phyloP scores from a whole-genome alignment of 768 basidiomycete genomes.

The Roridomyces roridus region DNA sequence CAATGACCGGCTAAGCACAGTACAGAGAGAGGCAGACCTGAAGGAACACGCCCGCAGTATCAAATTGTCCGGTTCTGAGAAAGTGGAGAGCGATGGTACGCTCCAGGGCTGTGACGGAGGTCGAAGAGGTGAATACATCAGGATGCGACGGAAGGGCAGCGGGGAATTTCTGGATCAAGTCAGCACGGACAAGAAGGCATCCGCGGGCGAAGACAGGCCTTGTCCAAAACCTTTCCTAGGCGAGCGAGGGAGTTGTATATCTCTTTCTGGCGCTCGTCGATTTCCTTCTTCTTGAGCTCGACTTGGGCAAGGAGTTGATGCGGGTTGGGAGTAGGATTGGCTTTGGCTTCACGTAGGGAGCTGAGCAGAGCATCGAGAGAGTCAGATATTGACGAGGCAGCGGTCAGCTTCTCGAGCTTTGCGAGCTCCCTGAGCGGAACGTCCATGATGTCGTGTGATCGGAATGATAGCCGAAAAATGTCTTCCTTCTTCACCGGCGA shows the following conservation, averaged over 20 bases:
- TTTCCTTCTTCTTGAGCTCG: conserved; percentile 79
- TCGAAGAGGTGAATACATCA: conserved; percentile 66
- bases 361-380: conserved; percentile 71
- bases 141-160: conserved; percentile 68
- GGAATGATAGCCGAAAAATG: conserved; percentile 44
- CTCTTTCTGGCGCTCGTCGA: conserved; percentile 90
- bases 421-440: conserved; percentile 77
- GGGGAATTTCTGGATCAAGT: conserved; percentile 57
- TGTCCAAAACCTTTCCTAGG: conserved; percentile 89
- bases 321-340: conserved; percentile 51
- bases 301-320: conserved; percentile 61
- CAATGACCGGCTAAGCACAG: conserved; percentile 4
- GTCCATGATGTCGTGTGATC: conserved; percentile 57
- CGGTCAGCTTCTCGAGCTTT: conserved; percentile 72
- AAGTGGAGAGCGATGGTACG: conserved; percentile 78
- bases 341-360: conserved; percentile 62
- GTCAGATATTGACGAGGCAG: conserved; percentile 55
- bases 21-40: conserved; percentile 50
- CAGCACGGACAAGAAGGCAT: not conserved
- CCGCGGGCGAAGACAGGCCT: conserved; percentile 53
- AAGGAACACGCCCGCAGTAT: conserved; percentile 76
- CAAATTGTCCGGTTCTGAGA: conserved; percentile 81
- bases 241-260: conserved; percentile 78
- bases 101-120: conserved; percentile 68
- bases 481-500: conserved; percentile 77